Base-by-base conservation (phyloP, 2,329 filamentous ascomycete species). In the Cercospora janseana region DNA sequence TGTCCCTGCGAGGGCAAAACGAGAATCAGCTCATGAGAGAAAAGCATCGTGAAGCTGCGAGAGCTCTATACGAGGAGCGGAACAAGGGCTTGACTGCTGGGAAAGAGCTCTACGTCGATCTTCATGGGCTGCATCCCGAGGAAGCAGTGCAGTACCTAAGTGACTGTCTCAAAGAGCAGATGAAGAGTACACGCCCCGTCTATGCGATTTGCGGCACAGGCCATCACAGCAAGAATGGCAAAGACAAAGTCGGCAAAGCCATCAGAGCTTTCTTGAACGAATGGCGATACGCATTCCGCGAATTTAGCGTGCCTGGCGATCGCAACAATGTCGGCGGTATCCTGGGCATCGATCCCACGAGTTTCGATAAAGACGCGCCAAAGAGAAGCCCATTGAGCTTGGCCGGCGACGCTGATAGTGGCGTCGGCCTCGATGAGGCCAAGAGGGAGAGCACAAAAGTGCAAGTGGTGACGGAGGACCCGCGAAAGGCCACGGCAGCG, bases 11-110 rank as follows among this genome's bases (percentile, higher is more conserved):
- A 23, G 93, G 93, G 9, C 93, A 97, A 71, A 93, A 88, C 61
- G 93, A 98, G 73, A 97, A 98, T 64, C 89, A 95, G 60, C 79
- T 94, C 28, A 98, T 98, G 93, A 84, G 91, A 58, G 94, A 95
- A 74, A 92, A 91, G 37, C 93, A 98, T 66, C 86, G 93, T 38
- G 91, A 97, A 72, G 93, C 93, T 7, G 93, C 93, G 16, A 82
- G 85, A 27, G 86, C 93, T 63, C 78, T 98, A 23, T 98, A 97
- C 67, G 91, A 96, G 69, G 87, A 95, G 66, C 88, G 92, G 29
- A 96, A 96, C 69, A 88, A 86, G 69, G 80, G 83, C 64, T 74
- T 74, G 54, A 67, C 70, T 20, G 67, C 70, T 24, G 67, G 64
- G 31, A 77, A 81, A 31, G 93, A 98, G 72, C 82, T 96, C 34